Evolutionary conservation across 108 stramenopile genomes (phyloP), one percentile per base, ranked within the genome.

Genomic region (Conticribra guillardii): DNA sequence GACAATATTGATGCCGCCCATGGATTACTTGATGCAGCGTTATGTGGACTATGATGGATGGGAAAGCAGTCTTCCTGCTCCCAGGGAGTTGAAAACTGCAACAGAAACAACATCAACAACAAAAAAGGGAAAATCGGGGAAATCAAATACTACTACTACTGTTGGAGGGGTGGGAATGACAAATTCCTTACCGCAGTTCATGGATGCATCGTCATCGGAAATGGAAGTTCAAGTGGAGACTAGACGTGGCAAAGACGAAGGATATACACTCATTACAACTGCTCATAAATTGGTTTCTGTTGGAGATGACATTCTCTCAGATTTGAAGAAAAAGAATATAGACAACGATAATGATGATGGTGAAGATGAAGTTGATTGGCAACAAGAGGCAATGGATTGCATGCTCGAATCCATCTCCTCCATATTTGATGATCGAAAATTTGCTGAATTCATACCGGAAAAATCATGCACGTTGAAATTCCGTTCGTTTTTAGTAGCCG

Each of bases 371-470:
- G 32, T 64, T n/a, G n/a, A n/a, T n/a, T n/a, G n/a, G 21, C 55
- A 64, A 16, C 53, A 50, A 17, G 61, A 68, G 26, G 67, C 52
- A 46, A 51, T 66, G 57, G 74, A 82, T 22, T 55, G 73, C 31
- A 59, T 82, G 60, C 23, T 69, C 8, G 73, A 89, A 28, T 74
- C 85, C 44, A 80, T 83, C 11, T 62, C 61, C 4, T 71, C 55
- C 24, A 53, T 87, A 4, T 32, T 93, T 48, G 32, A 67, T 14
- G 76, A 85, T 45, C 64, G 85, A 32, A 77, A 85, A 18, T 86
- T 89, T 54, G 74, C 87, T 9, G 92, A 93, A 72, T 93, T 89
- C 73, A 64, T 82, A 26, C 54, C 69, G 11, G 64, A 28, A 19
- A 64, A 68, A 57, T 63, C 67, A n/a, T 21, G 26, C n/a, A 41